A percentile compares a stretch with the other conserved stretches of the same genome.
phyloP scores from a whole-genome alignment of 176 grass and related monocot genomes.

The Canna indica region DNA sequence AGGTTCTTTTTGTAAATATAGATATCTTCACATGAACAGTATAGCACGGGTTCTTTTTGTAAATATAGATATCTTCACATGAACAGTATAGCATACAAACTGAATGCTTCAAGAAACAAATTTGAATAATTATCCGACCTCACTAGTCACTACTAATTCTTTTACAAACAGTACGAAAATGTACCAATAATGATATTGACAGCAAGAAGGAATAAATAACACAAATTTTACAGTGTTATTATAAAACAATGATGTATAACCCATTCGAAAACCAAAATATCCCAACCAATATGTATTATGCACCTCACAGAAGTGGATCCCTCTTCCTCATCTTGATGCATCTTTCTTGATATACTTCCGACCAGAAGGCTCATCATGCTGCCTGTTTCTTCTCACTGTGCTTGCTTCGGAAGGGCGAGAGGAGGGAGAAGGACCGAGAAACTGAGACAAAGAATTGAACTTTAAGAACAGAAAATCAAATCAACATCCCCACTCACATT shows the following conservation, averaged over 20 bases:
- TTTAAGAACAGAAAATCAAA: neutral
- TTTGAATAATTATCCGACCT: neutral
- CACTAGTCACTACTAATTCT: neutral
- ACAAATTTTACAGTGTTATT: neutral
- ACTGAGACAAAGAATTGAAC: conserved; percentile 27
- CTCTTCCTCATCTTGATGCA: neutral
- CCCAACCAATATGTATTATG: neutral
- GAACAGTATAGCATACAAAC: neutral
- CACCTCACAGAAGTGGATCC: neutral
- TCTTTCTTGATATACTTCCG: neutral
- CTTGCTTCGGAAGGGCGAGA: conserved; percentile 57
- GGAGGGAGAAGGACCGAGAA: conserved; percentile 47
- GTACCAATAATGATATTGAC: neutral
- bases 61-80: neutral
- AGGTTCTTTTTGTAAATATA: neutral
- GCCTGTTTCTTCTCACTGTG: conserved; percentile 17
- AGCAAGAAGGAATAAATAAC: neutral
- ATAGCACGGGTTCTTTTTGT: neutral
- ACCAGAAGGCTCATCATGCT: neutral
- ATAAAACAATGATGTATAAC: conserved; percentile 6
- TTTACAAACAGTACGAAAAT: neutral
- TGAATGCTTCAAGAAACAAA: neutral
- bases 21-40: neutral
- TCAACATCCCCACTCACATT: too few relatives aligned
- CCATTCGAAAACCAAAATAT: neutral